phyloP scores from a whole-genome alignment of 331 rosid genomes.

The Pyrus hybrid region DNA sequence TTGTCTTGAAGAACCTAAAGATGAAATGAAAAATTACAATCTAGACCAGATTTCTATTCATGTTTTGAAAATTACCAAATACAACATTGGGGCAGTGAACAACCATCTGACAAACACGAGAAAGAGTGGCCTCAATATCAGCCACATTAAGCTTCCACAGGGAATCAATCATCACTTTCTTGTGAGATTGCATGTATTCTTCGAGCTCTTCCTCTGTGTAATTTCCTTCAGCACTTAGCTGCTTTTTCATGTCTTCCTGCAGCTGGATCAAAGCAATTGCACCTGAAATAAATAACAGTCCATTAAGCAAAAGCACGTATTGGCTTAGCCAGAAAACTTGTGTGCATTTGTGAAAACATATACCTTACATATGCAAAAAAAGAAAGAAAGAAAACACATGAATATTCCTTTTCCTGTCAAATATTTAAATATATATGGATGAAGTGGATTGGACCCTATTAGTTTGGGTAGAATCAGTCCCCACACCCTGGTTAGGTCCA shows the following conservation, averaged over 20 bases:
- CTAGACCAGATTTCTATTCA: constrained; percentile 2
- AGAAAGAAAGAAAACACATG: not conserved
- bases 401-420: not conserved
- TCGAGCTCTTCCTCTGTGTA: constrained; percentile 93
- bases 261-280: constrained; percentile 95
- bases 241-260: constrained; percentile 97
- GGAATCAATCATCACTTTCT: constrained; percentile 88
- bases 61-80: constrained; percentile 1
- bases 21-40: constrained; percentile 23
- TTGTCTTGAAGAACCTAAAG: constrained; percentile 87
- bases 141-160: constrained; percentile 98
- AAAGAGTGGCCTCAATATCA: constrained; percentile 94
- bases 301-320: not conserved
- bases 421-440: not conserved
- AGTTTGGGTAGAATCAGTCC: not conserved
- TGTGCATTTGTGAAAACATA: not conserved
- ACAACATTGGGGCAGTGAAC: constrained; percentile 15
- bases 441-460: not conserved
- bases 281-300: constrained; percentile 40
- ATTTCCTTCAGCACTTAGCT: constrained; percentile 83
- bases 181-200: constrained; percentile 76
- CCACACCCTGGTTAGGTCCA: not conserved
- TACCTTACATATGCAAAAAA: not conserved
- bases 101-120: constrained; percentile 97
- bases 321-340: not conserved